Conservation (phyloP, 2,329 filamentous ascomycete genomes). For the Lachnellula cervina region DNA sequence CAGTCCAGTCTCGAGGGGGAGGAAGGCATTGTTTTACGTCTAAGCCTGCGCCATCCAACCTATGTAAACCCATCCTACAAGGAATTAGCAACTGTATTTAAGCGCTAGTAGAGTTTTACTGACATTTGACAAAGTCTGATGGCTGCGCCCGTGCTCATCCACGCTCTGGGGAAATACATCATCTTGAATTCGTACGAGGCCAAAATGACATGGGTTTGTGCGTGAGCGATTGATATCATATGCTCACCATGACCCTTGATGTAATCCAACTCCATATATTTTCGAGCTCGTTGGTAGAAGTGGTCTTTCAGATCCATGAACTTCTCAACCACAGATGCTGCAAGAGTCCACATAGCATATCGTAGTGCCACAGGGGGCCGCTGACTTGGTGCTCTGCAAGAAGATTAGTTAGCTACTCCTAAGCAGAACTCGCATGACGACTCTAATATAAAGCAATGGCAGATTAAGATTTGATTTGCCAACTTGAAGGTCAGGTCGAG, state of each 20-base stretch:
- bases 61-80: slow-evolving; percentile 83
- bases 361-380: slow-evolving; percentile 82
- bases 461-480: not conserved
- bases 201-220: slow-evolving; percentile 77
- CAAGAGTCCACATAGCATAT: slow-evolving; percentile 94
- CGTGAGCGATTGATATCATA: slow-evolving; percentile 80
- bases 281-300: slow-evolving; percentile 84
- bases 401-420: slow-evolving; percentile 10
- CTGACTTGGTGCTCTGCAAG: slow-evolving; percentile 65
- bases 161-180: slow-evolving; percentile 95
- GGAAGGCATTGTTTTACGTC: slow-evolving; percentile 92
- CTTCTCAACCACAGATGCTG: slow-evolving; percentile 80
- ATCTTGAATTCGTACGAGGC: slow-evolving; percentile 89
- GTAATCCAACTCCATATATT: slow-evolving; percentile 85
- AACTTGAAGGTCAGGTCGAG: not conserved
- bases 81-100: slow-evolving; percentile 40
- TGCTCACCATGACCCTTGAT: slow-evolving; percentile 88
- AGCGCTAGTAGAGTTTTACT: slow-evolving; percentile 24
- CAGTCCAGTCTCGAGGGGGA: slow-evolving; percentile 86
- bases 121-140: slow-evolving; percentile 81
- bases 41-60: slow-evolving; percentile 73
- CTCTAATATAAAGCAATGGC: not conserved
- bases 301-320: slow-evolving; percentile 75
- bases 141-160: slow-evolving; percentile 83
- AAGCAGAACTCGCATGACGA: not conserved